Evolutionary conservation across 225 moss, liverwort and hornwort species (phyloP).

Genomic region (Neckera pumila): DNA sequence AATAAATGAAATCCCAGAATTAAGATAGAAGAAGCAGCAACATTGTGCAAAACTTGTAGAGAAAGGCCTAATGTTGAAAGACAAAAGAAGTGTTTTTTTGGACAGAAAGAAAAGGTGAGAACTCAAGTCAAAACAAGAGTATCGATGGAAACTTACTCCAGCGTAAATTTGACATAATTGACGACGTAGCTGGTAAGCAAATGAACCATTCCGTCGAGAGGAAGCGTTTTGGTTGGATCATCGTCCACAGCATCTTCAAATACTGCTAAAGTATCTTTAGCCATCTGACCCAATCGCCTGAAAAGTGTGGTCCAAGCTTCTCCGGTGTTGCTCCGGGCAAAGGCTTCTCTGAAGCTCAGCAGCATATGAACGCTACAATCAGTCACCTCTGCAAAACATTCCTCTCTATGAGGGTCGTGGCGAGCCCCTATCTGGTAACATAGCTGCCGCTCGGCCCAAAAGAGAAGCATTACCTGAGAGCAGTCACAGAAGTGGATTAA

Average conservation of each 20-base stretch:
- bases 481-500: background rate
- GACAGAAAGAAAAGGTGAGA: background rate
- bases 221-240: background rate
- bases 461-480: slow-evolving; percentile 81
- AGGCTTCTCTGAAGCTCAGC: slow-evolving; percentile 81
- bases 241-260: background rate
- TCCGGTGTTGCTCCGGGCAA: slow-evolving; percentile 77
- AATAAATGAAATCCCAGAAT: background rate
- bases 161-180: background rate
- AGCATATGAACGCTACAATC: slow-evolving; percentile 79
- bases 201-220: background rate
- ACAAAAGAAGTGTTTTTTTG: background rate
- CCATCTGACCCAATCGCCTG: background rate
- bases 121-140: background rate
- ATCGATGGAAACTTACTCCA: background rate
- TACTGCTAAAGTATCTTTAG: background rate
- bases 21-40: background rate
- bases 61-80: background rate
- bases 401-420: slow-evolving; percentile 68
- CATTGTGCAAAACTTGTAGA: background rate
- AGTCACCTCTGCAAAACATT: slow-evolving; percentile 77
- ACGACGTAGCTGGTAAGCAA: background rate
- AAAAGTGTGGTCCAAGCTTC: slow-evolving; percentile 15
- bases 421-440: slow-evolving; percentile 84
- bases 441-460: slow-evolving; percentile 71